These are phyloP conservation scores for Monosporascus cannonballus DNA, from an alignment of 2,329 filamentous ascomycete genomes.

Conservation along the genomic window DNA sequence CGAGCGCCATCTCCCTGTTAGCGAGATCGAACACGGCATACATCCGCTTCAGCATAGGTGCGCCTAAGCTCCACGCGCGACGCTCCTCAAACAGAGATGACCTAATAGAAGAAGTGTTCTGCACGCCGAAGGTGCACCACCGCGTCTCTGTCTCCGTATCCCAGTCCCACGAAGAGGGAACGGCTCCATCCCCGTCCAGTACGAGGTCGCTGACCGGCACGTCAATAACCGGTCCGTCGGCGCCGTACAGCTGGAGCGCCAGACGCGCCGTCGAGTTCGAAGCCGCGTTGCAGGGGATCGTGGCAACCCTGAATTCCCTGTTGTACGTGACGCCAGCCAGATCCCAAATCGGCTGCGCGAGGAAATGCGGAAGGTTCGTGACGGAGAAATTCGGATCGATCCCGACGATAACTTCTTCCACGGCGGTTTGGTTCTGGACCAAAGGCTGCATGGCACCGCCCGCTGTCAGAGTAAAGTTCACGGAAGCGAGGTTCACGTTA, in stretches of 20 bases:
- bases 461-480: conserved; percentile 3
- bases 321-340: conserved; percentile 22
- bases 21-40: conserved; percentile 28
- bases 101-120: conserved; percentile 11
- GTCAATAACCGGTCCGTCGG: conserved; percentile 21
- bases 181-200: conserved; percentile 9
- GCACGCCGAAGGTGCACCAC: conserved; percentile 25
- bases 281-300: conserved; percentile 21
- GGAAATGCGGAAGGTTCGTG: conserved; percentile 10
- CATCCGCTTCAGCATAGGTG: conserved; percentile 21
- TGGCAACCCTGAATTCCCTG: neutral
- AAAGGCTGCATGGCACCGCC: conserved; percentile 1
- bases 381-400: conserved; percentile 5
- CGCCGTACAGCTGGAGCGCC: conserved; percentile 19
- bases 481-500: neutral
- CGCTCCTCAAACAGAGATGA: neutral
- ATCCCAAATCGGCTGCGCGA: conserved; percentile 21
- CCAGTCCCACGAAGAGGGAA: neutral
- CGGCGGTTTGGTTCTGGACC: conserved; percentile 4
- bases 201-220: conserved; percentile 23
- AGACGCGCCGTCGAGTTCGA: conserved; percentile 15
- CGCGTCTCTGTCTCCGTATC: neutral
- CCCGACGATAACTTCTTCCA: conserved; percentile 1
- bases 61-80: conserved; percentile 13
- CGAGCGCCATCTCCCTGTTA: conserved; percentile 26